phyloP scores from a whole-genome alignment of 1,284 basidiomycete genomes.

The Caloboletus firmus region DNA sequence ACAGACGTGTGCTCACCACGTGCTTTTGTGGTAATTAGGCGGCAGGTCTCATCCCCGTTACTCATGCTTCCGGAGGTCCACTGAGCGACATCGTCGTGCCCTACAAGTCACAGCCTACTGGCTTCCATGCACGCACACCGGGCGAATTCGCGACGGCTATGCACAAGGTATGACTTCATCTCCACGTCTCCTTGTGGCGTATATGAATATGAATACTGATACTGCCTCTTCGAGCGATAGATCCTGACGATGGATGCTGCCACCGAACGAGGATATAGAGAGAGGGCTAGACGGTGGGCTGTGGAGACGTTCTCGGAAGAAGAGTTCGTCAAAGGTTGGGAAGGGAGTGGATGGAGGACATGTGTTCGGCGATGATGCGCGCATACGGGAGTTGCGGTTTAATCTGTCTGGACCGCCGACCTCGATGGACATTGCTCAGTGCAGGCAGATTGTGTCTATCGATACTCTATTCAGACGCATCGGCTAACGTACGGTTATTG shows the following conservation, averaged over 20 bases:
- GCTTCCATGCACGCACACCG: conserved; percentile 78
- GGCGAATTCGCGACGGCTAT: conserved; percentile 74
- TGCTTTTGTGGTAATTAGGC: conserved; percentile 53
- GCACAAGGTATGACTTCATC: conserved; percentile 47
- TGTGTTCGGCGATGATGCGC: conserved; percentile 14
- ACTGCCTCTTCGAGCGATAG: conserved; percentile 12
- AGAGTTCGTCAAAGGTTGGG: conserved; percentile 77
- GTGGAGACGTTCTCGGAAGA: conserved; percentile 72
- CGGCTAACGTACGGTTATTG: not conserved
- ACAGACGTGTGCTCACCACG: conserved; percentile 12
- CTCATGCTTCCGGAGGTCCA: conserved; percentile 93
- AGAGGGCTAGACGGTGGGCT: conserved; percentile 69
- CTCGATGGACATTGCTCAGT: not conserved
- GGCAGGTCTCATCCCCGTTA: conserved; percentile 89
- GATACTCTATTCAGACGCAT: not conserved
- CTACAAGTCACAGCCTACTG: conserved; percentile 51
- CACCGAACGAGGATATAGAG: conserved; percentile 63
- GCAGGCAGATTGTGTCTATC: not conserved
- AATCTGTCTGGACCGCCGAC: not conserved
- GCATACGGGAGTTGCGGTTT: not conserved
- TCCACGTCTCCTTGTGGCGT: conserved; percentile 7
- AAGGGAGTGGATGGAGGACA: conserved; percentile 55
- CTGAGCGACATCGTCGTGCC: conserved; percentile 89
- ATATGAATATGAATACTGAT: conserved; percentile 8
- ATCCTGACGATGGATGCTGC: conserved; percentile 53